Percentiles rank a stretch among this genome's conserved stretches.
Evolutionary conservation across 306 rosid species (phyloP).

Genomic region (Herpetospermum pedunculosum): DNA sequence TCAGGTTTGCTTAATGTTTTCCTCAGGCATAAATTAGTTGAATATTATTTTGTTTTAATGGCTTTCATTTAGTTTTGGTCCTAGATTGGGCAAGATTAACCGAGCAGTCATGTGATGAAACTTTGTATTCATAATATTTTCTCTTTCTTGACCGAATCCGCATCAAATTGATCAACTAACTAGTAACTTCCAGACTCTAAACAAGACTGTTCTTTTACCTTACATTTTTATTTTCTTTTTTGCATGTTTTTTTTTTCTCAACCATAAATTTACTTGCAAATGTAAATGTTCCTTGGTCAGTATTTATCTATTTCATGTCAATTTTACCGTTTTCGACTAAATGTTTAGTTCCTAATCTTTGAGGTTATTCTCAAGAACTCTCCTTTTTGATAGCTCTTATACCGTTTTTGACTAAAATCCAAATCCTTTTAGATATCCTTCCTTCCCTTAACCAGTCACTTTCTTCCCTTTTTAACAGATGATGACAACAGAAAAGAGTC

Average conservation of each 20-base stretch:
- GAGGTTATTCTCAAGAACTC: background rate
- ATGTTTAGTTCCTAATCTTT: background rate
- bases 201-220: no score
- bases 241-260: background rate
- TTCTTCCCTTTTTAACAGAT: conserved; percentile 35
- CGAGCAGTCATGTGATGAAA: background rate
- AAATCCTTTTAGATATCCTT: background rate
- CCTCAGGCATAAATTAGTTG: background rate
- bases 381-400: background rate
- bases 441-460: conserved; percentile 5
- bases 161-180: background rate
- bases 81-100: background rate
- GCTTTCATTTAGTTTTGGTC: background rate
- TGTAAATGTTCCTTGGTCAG: background rate
- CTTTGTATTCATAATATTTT: background rate
- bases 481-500: conserved; percentile 30
- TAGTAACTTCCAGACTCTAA: background rate
- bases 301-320: background rate
- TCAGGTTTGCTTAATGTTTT: background rate
- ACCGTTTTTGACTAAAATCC: background rate
- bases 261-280: background rate
- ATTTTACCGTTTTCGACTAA: background rate
- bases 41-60: background rate
- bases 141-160: background rate
- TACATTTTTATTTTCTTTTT: background rate